Percentiles rank a stretch among this genome's conserved stretches.
Evolutionary conservation across 768 basidiomycete species (phyloP).

Genomic region (Cystoderma amianthinum): DNA sequence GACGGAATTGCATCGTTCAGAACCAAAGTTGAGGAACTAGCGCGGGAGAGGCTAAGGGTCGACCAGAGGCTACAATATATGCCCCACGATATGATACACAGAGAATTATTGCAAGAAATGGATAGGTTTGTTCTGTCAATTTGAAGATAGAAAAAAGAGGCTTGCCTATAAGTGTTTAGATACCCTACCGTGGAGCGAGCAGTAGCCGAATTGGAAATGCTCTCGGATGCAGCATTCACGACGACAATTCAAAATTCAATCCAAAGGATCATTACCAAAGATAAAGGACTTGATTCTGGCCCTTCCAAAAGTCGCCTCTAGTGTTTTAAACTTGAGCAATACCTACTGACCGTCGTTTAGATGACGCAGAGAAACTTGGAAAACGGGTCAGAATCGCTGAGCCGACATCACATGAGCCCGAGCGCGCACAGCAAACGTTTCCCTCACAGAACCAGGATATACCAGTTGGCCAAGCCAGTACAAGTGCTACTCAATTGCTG

Average conservation of each 20-base stretch:
- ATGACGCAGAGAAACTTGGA: too few relatives aligned
- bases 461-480: too few relatives aligned
- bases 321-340: background rate
- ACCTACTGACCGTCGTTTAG: too few relatives aligned
- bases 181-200: conserved; percentile 65
- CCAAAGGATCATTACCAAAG: conserved; percentile 37
- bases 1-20: conserved; percentile 46
- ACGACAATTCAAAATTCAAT: conserved; percentile 34
- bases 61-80: conserved; percentile 48
- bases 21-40: conserved; percentile 55
- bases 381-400: too few relatives aligned
- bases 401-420: too few relatives aligned
- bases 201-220: conserved; percentile 38
- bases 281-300: conserved; percentile 15
- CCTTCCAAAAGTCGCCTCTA: conserved; percentile 3
- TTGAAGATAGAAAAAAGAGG: background rate
- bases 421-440: too few relatives aligned
- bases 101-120: conserved; percentile 66
- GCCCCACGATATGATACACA: conserved; percentile 43
- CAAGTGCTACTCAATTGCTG: too few relatives aligned
- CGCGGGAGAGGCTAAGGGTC: conserved; percentile 43
- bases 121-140: conserved; percentile 42
- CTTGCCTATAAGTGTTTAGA: conserved; percentile 13
- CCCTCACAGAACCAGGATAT: too few relatives aligned
- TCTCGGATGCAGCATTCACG: conserved; percentile 41